Base-by-base conservation (phyloP, 257 asterid species). In the Gardenia jasminoides region DNA sequence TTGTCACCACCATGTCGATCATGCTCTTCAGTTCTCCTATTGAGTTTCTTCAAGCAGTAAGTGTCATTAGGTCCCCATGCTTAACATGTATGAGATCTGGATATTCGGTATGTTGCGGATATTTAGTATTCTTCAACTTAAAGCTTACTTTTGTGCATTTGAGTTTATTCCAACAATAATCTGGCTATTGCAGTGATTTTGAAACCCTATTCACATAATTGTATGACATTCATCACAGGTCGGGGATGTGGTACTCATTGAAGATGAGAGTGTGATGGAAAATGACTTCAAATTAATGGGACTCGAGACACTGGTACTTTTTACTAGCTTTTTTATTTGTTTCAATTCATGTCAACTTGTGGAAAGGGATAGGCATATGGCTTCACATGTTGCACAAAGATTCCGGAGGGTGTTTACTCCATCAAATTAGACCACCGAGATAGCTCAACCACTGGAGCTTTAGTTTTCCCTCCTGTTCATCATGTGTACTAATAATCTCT, bases 241-340 rank as follows among this genome's bases (percentile, higher is more conserved):
- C 39, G 96, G 93, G 79, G 93, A 91, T 71, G 92, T 88, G 83
- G 43, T 91, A 75, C 93, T 89, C n/a, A 80, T 91, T 61, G 83
- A 84, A 71, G 89, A 89, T 78, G 93, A 89, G 79, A 78, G 54
- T 74, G 88, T 87, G 84, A 76, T 85, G 76, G 89, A 83, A 71
- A 84, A 88, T 78, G 92, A 89, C 64, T 76, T 87, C 73, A 89
- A 83, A 76, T 82, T 87, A 82, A 82, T 82, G 64, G 93, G 92
- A 79, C 82, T 89, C 58, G 89, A 89, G 82, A 86, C 96, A 62
- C 76, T 91, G 91, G 92, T 91, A 89, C 73, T 90, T 77, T 36
- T 26, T 50, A 24, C 11, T 26, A 70, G 12, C 47, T 56, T 56
- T 56, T 50, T 50, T 4, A 15, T 50, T 50, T 50, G 16, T 2